phyloP scores from a whole-genome alignment of 805 yeast genomes.

The Candida yuanshanica region DNA sequence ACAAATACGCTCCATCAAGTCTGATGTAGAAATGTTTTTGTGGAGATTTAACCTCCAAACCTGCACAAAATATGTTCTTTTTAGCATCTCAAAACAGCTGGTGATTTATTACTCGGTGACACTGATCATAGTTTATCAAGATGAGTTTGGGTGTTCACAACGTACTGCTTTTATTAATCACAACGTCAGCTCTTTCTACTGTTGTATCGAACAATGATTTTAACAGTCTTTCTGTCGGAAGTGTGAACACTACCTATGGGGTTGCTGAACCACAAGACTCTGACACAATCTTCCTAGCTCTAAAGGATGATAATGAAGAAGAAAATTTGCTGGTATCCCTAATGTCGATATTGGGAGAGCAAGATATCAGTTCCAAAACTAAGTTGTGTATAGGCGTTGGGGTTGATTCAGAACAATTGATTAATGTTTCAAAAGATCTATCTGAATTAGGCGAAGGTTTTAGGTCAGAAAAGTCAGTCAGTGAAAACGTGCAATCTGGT shows the following conservation, averaged over 20 bases:
- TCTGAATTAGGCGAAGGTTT: slow-evolving; percentile 2
- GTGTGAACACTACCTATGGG: too few relatives aligned
- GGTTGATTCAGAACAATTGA: neutral
- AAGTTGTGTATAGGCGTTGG: slow-evolving; percentile 6
- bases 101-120: too few relatives aligned
- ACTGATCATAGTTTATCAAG: too few relatives aligned
- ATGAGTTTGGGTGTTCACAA: too few relatives aligned
- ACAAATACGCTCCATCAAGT: too few relatives aligned
- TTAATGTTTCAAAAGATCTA: slow-evolving; percentile 5
- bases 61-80: too few relatives aligned
- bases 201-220: neutral
- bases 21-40: too few relatives aligned
- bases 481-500: neutral
- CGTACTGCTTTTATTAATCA: too few relatives aligned
- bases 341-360: slow-evolving; percentile 1
- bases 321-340: neutral
- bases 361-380: neutral
- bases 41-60: too few relatives aligned
- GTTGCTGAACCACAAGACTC: neutral
- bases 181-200: too few relatives aligned
- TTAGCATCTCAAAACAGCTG: too few relatives aligned
- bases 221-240: neutral
- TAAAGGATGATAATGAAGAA: neutral
- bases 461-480: neutral
- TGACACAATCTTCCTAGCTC: neutral